Conservation (phyloP, 352 stramenopile species). For the Aphanomyces astaci region DNA sequence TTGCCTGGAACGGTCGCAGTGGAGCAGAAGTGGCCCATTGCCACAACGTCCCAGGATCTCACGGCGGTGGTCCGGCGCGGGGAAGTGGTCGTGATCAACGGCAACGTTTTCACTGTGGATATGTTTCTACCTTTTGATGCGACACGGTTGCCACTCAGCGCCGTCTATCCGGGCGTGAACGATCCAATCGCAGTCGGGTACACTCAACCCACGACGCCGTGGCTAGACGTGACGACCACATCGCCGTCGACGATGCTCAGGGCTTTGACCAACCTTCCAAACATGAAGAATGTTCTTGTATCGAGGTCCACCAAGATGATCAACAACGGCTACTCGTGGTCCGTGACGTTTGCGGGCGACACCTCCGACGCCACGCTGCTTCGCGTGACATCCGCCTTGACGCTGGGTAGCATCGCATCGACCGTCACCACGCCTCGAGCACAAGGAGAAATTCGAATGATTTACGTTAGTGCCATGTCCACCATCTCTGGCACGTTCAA, state of each 20-base stretch:
- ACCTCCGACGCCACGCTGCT: neutral
- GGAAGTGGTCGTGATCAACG: slow-evolving; percentile 24
- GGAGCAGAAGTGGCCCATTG: slow-evolving; percentile 26
- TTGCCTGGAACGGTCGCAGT: slow-evolving; percentile 25
- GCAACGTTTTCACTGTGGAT: slow-evolving; percentile 23
- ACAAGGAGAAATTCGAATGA: slow-evolving; percentile 31
- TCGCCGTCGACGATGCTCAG: neutral
- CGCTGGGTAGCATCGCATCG: neutral
- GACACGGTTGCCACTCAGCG: slow-evolving; percentile 22
- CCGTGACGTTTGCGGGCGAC: neutral
- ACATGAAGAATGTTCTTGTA: neutral
- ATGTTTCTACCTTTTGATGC: slow-evolving; percentile 26
- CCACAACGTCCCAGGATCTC: slow-evolving; percentile 24
- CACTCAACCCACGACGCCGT: slow-evolving; percentile 5
- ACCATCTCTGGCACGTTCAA: slow-evolving; percentile 32
- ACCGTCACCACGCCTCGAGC: neutral
- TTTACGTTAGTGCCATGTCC: slow-evolving; percentile 34
- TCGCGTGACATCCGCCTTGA: neutral
- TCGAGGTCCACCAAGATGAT: slow-evolving; percentile 1
- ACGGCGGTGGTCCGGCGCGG: slow-evolving; percentile 23
- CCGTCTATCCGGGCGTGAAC: slow-evolving; percentile 15
- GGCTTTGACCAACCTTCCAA: neutral
- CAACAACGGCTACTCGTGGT: slow-evolving; percentile 20
- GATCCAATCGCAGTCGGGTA: slow-evolving; percentile 11
- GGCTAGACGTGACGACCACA: slow-evolving; percentile 9